A percentile compares a stretch with the other conserved stretches of the same genome.
phyloP scores from a whole-genome alignment of 306 rosid genomes.

The Quercus agrifolia region DNA sequence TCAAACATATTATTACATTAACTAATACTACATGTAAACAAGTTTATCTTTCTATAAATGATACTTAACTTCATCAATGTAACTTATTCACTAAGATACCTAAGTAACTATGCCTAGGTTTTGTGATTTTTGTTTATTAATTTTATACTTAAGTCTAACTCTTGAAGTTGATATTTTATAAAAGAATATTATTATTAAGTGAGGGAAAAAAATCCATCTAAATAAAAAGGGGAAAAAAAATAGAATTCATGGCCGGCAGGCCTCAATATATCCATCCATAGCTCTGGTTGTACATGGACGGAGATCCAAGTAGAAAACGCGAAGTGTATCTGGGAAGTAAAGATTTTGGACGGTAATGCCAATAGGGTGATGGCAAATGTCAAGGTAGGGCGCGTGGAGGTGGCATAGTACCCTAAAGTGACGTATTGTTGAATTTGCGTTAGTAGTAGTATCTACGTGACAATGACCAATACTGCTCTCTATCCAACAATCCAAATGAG shows the following conservation, averaged over 20 bases:
- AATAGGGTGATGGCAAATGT: conserved; percentile 12
- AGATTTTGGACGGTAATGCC: background rate
- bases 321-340: background rate
- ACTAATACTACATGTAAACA: too few species aligned
- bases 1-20: too few species aligned
- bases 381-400: background rate
- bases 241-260: background rate
- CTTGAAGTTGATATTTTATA: too few species aligned
- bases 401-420: background rate
- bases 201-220: too few species aligned
- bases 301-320: background rate
- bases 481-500: background rate
- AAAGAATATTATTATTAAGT: too few species aligned
- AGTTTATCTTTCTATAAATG: too few species aligned
- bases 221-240: too few species aligned
- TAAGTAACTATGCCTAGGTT: too few species aligned
- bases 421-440: background rate
- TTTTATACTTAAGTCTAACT: too few species aligned
- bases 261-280: background rate
- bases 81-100: too few species aligned
- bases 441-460: background rate
- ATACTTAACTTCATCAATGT: too few species aligned
- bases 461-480: background rate
- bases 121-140: too few species aligned
- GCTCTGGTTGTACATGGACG: background rate